Base-by-base conservation (phyloP, 2,329 filamentous ascomycete genomes). In the Ascocoryne sarcoides region DNA sequence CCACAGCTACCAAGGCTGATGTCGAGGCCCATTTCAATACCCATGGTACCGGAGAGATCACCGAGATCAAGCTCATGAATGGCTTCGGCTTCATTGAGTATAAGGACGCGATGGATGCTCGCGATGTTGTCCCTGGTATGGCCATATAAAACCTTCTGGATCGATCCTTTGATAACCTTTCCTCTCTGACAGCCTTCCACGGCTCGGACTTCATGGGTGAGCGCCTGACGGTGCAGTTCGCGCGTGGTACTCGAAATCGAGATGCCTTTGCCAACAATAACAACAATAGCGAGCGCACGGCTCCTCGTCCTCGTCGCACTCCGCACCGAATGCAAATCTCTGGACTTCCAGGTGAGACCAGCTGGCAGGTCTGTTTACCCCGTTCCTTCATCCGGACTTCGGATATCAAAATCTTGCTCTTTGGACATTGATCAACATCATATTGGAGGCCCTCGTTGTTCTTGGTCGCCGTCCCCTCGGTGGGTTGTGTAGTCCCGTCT, bases 71-170 rank as follows among this genome's bases (percentile, higher is more conserved):
- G 73, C 79, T 98, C 50, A 98, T 98, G 92, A 96, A 95, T 63
- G 92, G 92, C 60, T 98, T 98, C 62, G 92, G 92, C 63, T 98
- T 98, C 72, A 95, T 98, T 63, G 92, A 98, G 67, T 98, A 96
- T 68, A 93, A 95, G 67, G 92, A 96, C 69, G 80, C 88, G 44
- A 86, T 95, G 84, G 92, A 98, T 69, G 92, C 92, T 54, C 84
- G 90, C 62, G 92, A 98, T 69, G 89, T 98, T 51, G 92, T 98
- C 60, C 92, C 92, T 66, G 90, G 92, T 95, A 77, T 70, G 82
- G 60, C 48, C 40, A 33, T 33, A 41, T 47, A 35, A 40, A 43
- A 32, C 34, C 19, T 40, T 46, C 44, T 8, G 41, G 41, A 39
- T 43, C 40, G 35, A 42, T 47, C 42, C 38, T 39, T 51, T 42